A percentile compares a stretch with the other conserved stretches of the same genome.
phyloP scores from a whole-genome alignment of 208 protist genomes.

The Leishmania tarentolae region DNA sequence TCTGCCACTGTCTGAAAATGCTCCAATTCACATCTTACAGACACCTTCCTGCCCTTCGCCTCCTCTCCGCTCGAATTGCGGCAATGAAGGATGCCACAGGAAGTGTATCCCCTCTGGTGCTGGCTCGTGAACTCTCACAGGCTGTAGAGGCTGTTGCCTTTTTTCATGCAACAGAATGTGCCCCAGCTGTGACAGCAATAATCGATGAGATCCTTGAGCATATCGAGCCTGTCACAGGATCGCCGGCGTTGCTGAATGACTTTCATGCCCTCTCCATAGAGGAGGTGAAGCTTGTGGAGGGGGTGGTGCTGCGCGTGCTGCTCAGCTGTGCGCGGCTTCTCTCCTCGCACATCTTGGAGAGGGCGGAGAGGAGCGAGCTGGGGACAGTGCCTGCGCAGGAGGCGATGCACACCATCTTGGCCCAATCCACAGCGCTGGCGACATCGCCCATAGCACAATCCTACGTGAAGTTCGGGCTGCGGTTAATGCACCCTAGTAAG shows the following conservation, averaged over 20 bases:
- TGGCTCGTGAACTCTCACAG: conserved; percentile 3
- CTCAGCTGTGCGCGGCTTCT: conserved; percentile 28
- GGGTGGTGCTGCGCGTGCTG: conserved; percentile 18
- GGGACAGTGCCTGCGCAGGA: background rate
- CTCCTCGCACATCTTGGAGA: background rate
- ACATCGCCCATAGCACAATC: conserved; percentile 3
- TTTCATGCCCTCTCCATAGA: background rate
- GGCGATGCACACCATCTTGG: conserved; percentile 1
- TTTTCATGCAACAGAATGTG: conserved; percentile 30
- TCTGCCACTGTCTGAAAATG: conserved; percentile 41
- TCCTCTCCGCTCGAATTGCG: conserved; percentile 43
- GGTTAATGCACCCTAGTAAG: background rate
- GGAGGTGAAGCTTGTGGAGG: conserved; percentile 14
- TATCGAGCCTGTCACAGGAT: background rate
- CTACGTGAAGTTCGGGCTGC: conserved; percentile 5
- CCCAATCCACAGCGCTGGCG: background rate
- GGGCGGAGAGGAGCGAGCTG: background rate
- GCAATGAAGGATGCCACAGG: background rate
- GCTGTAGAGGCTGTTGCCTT: conserved; percentile 30
- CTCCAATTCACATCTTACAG: conserved; percentile 57
- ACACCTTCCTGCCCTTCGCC: conserved; percentile 49
- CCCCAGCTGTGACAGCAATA: conserved; percentile 15
- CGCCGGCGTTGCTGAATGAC: background rate
- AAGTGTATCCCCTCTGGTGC: background rate
- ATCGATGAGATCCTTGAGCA: conserved; percentile 15